Evolutionary conservation across 2,329 filamentous ascomycete genomes (phyloP), one percentile per base, ranked within the genome.

Genomic region (Orbilia quercus): DNA sequence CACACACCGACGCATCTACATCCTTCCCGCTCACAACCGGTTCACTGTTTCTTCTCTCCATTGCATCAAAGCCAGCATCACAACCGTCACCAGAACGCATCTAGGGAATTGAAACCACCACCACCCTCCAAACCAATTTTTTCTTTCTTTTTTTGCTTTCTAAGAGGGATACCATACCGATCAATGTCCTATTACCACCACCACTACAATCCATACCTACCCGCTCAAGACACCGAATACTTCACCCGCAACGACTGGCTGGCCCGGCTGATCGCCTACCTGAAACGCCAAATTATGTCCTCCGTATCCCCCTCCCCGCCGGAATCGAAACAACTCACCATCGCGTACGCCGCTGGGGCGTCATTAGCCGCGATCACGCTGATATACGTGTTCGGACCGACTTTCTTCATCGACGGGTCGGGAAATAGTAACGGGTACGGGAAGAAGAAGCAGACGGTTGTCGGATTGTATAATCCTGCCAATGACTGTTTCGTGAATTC

Each of bases 301-400:
- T 38, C 58, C 20, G 57, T 54, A 7, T 45, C 58, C 34, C 18
- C 60, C 18, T 38, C 58, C 34, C 18, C 48, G 2, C 23, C 48
- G 28, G 67, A 72, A 12, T 64, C 95, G 80, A 92, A 90, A 83
- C 88, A 89, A 63, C 85, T 91, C 70, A 92, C 90, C 6, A 90
- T 95, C 78, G 91, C 92, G 77, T 99, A 99, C 82, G 95, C 95
- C 79, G 95, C 94, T 71, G 94, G 94, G 77, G 95, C 94, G 73
- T 96, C 93, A 62, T 89, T 99, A 75, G 95, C 95, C 64, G 95
- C 95, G 75, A 91, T 96, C 75, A 94, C 95, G 31, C 87, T 98
- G 67, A 91, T 98, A 80, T 99, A 98, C 82, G 94, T 98, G 77
- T 98, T 99, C 82, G 92, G 90, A 7, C 95, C 95, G n/a, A 98